phyloP scores from a whole-genome alignment of 371 early-diverging fungal genomes.

The Mucor racemosus region DNA sequence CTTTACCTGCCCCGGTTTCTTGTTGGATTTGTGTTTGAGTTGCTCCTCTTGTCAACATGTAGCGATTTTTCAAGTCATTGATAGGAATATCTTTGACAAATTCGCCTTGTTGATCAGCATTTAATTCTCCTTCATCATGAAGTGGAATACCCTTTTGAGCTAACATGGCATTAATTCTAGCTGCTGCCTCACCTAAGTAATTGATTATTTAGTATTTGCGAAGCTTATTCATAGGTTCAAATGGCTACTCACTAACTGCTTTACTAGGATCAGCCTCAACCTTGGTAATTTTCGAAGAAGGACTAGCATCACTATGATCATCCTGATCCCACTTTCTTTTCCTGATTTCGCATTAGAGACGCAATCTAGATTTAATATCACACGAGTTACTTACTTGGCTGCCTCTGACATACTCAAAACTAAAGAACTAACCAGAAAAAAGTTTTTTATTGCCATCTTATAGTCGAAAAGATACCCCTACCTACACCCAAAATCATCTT shows the following conservation, averaged over 20 bases:
- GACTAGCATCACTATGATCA: constrained; percentile 29
- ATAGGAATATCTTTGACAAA: constrained; percentile 74
- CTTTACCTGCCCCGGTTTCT: constrained; percentile 73
- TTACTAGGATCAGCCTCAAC: constrained; percentile 39
- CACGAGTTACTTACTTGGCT: background rate
- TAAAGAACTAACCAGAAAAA: background rate
- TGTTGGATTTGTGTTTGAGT: constrained; percentile 76
- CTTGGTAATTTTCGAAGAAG: constrained; percentile 34
- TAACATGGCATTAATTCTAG: constrained; percentile 63
- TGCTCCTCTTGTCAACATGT: constrained; percentile 77
- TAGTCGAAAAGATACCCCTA: too few species aligned
- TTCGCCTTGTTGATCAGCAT: constrained; percentile 41
- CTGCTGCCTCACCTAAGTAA: constrained; percentile 55
- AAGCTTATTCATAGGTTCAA: background rate
- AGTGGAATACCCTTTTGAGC: constrained; percentile 54
- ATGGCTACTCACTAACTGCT: constrained; percentile 36
- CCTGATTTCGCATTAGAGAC: constrained; percentile 21
- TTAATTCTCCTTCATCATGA: constrained; percentile 25
- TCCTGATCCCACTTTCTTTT: constrained; percentile 58
- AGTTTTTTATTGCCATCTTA: background rate
- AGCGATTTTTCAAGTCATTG: constrained; percentile 82
- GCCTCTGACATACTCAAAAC: background rate
- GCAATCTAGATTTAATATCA: background rate
- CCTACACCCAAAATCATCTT: too few species aligned
- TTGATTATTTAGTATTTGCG: background rate